Evolutionary conservation across 225 moss, liverwort and hornwort genomes (phyloP).

Genomic region (Straminergon stramineum): DNA sequence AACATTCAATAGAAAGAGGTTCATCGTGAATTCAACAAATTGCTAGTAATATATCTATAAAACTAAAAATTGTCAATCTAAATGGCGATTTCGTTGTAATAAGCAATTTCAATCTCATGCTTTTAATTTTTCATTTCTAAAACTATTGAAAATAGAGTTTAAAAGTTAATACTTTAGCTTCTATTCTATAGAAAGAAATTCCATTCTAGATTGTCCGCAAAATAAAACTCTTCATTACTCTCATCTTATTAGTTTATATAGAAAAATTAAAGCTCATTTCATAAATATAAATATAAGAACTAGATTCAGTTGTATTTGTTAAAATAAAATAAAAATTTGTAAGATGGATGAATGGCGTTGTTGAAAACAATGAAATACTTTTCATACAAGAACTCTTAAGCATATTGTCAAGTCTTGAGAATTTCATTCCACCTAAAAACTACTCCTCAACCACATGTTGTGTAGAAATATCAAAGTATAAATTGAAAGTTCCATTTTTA

Average conservation of each 20-base stretch:
- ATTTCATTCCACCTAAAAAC: neutral
- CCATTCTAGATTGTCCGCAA: neutral
- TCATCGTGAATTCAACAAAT: neutral
- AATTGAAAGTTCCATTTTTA: neutral
- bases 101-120: neutral
- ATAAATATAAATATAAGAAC: no score
- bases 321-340: no score
- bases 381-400: neutral
- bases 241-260: neutral
- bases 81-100: neutral
- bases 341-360: neutral
- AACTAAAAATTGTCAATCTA: no score
- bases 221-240: neutral
- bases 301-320: no score
- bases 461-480: neutral
- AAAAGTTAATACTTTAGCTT: no score
- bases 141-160: no score
- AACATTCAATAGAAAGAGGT: neutral
- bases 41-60: neutral
- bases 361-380: neutral
- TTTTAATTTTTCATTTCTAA: accelerated
- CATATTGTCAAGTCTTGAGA: neutral
- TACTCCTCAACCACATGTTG: neutral
- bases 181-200: neutral
- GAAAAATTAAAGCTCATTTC: no score